Evolutionary conservation across 148 eudicot species (phyloP).

Genomic region (Cornus kousa): DNA sequence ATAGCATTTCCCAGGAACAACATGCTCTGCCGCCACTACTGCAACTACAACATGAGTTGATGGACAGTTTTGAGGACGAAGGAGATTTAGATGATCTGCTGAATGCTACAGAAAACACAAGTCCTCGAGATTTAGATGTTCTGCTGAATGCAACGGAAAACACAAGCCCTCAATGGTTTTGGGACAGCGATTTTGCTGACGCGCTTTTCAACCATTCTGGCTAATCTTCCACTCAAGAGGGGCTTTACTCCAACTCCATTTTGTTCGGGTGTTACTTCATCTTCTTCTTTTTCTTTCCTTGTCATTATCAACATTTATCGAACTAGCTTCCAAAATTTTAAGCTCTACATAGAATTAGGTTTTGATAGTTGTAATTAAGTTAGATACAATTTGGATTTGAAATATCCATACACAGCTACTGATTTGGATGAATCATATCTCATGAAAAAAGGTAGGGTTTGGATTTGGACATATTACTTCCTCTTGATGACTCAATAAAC

Average conservation of each 20-base stretch:
- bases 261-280: not conserved
- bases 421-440: not conserved
- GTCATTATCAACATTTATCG: not conserved
- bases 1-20: constrained; percentile 7
- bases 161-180: not conserved
- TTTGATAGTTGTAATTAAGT: not conserved
- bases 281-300: not conserved
- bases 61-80: not conserved
- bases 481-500: no score
- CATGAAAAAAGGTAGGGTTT: no score
- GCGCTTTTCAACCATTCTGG: not conserved
- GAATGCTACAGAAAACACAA: not conserved
- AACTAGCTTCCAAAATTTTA: not conserved
- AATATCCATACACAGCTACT: not conserved
- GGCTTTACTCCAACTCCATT: not conserved
- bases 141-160: not conserved
- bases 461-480: no score
- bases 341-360: not conserved
- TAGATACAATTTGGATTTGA: not conserved
- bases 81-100: constrained; percentile 1
- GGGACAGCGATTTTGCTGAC: not conserved
- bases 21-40: not conserved
- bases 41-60: not conserved
- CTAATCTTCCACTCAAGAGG: not conserved
- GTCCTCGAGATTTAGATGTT: not conserved